phyloP scores from a whole-genome alignment of 2,329 filamentous ascomycete genomes.

The Fulvia fulva region DNA sequence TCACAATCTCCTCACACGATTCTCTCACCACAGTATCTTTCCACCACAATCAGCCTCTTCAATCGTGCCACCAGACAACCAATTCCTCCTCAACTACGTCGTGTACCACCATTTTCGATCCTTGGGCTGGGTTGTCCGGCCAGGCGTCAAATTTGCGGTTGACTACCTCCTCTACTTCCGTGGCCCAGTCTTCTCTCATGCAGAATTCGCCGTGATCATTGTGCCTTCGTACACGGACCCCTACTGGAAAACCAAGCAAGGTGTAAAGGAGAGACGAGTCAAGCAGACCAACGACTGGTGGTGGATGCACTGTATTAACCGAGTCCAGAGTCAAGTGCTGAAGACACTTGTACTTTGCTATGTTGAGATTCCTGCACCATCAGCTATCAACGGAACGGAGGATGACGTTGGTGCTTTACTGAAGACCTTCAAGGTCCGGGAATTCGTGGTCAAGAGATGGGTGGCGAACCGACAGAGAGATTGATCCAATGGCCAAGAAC shows the following conservation, averaged over 20 bases:
- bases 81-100: constrained; percentile 80
- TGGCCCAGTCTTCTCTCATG: constrained; percentile 90
- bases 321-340: constrained; percentile 82
- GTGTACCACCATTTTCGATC: constrained; percentile 96
- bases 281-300: constrained; percentile 59
- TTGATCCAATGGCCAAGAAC: constrained; percentile 28
- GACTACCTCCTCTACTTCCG: constrained; percentile 94
- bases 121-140: constrained; percentile 87
- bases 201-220: constrained; percentile 84
- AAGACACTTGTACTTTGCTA: constrained; percentile 89
- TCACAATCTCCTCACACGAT: not conserved
- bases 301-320: constrained; percentile 84
- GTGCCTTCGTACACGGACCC: constrained; percentile 74
- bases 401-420: constrained; percentile 61
- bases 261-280: constrained; percentile 44
- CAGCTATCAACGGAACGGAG: constrained; percentile 37
- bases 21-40: constrained; percentile 21
- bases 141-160: constrained; percentile 89
- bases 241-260: constrained; percentile 59
- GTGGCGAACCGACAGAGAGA: constrained; percentile 72
- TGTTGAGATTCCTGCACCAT: constrained; percentile 78
- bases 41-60: constrained; percentile 38
- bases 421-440: constrained; percentile 68
- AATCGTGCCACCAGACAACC: constrained; percentile 62
- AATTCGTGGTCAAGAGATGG: constrained; percentile 80